Conservation (phyloP, 164 flowering plant genomes). For the Stephania cephalantha region DNA sequence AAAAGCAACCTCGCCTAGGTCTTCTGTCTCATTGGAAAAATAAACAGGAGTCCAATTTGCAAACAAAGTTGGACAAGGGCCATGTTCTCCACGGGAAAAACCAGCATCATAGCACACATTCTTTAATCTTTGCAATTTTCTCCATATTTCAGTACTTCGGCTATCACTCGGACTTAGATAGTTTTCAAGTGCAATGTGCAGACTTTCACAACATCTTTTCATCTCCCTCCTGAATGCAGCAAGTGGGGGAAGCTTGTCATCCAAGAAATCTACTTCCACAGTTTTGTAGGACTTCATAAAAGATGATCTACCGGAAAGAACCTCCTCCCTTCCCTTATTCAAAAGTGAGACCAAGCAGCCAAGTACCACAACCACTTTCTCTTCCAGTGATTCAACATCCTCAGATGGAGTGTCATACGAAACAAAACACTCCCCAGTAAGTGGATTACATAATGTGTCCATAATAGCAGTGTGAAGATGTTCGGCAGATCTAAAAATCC, state of each 20-base stretch:
- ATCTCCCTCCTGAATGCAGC: constrained; percentile 79
- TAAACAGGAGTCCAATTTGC: constrained; percentile 87
- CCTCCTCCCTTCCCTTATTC: constrained; percentile 82
- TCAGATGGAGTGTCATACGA: constrained; percentile 62
- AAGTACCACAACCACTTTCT: constrained; percentile 81
- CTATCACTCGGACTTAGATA: constrained; percentile 58
- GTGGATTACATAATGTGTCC: constrained; percentile 88
- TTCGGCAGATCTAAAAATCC: constrained; percentile 91
- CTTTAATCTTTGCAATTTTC: constrained; percentile 80
- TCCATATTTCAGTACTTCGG: constrained; percentile 65
- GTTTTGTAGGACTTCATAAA: constrained; percentile 33
- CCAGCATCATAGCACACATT: constrained; percentile 95
- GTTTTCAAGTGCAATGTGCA: constrained; percentile 76
- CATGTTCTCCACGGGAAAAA: constrained; percentile 56
- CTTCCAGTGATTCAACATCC: constrained; percentile 64
- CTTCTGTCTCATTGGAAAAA: constrained; percentile 49
- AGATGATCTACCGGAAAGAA: constrained; percentile 79
- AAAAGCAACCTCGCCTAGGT: constrained; percentile 52
- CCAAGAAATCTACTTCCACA: constrained; percentile 37
- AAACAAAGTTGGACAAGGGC: constrained; percentile 63
- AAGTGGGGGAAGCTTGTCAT: constrained; percentile 80
- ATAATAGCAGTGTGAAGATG: constrained; percentile 70
- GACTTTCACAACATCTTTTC: constrained; percentile 87
- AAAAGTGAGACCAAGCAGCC: constrained; percentile 80
- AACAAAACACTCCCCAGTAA: constrained; percentile 81